These are phyloP conservation scores for Malania oleifera DNA, from an alignment of 164 flowering plant genomes.

Conservation along the genomic window DNA sequence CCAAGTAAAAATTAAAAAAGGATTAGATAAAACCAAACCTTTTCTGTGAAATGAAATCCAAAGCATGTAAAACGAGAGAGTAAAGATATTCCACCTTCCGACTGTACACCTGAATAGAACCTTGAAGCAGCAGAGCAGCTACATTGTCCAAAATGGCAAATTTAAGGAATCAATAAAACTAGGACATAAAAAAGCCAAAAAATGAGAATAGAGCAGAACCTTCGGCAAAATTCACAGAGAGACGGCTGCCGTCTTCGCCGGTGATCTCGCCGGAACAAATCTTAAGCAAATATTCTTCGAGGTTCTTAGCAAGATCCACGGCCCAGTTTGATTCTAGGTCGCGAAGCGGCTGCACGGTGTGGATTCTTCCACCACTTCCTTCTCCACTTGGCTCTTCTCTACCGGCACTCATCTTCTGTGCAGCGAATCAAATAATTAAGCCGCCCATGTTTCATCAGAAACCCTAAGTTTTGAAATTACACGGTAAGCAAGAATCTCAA, in stretches of 20 bases:
- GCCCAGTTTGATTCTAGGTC: conserved; percentile 88
- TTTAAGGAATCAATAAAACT: background rate
- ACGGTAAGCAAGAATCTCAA: background rate
- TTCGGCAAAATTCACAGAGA: conserved; percentile 84
- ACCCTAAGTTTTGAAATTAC: background rate
- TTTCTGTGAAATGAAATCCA: conserved; percentile 81
- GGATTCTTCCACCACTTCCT: conserved; percentile 27
- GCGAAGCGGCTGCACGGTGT: conserved; percentile 65
- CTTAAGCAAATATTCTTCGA: conserved; percentile 76
- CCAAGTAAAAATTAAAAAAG: background rate
- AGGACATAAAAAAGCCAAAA: background rate
- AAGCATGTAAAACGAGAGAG: conserved; percentile 74
- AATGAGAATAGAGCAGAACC: conserved; percentile 29
- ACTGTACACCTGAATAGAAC: conserved; percentile 91
- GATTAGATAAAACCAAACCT: conserved; percentile 40
- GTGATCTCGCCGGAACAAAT: conserved; percentile 75
- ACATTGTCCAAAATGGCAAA: conserved; percentile 16
- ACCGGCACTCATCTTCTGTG: conserved; percentile 27
- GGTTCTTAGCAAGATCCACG: conserved; percentile 75
- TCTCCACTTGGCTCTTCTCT: conserved; percentile 13
- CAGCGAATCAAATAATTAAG: background rate
- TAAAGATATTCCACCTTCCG: conserved; percentile 91
- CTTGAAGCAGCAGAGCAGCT: conserved; percentile 95
- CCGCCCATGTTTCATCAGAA: conserved; percentile 1
- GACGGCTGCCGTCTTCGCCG: conserved; percentile 35